Evolutionary conservation across 192 early-diverging fungal genomes (phyloP).

Genomic region (Backusella morwellensis): DNA sequence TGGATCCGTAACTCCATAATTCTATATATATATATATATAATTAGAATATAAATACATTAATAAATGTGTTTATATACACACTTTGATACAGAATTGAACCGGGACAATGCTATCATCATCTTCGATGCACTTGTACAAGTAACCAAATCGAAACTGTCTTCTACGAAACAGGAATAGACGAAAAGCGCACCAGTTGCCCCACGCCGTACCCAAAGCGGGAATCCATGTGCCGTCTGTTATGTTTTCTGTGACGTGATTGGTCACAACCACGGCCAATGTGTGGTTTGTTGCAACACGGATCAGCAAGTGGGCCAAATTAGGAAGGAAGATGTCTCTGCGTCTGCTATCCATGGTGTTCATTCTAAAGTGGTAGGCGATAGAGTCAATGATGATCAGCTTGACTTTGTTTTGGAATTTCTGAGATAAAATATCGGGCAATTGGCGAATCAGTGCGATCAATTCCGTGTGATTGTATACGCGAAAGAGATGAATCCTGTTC

Average conservation of each 20-base stretch:
- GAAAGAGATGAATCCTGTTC: conserved; percentile 12
- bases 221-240: not conserved
- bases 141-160: not conserved
- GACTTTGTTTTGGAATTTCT: not conserved
- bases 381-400: conserved; percentile 20
- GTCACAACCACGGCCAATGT: conserved; percentile 12
- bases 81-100: not conserved
- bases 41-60: not conserved
- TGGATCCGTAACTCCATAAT: not conserved
- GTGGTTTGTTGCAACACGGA: conserved; percentile 2
- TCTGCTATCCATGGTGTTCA: not conserved
- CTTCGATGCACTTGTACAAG: not conserved
- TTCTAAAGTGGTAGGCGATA: conserved; percentile 15
- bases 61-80: not conserved
- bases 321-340: not conserved
- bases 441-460: conserved; percentile 4
- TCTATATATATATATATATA: not conserved
- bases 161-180: conserved; percentile 15
- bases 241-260: conserved; percentile 8
- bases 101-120: not conserved
- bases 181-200: conserved; percentile 8
- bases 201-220: conserved; percentile 4
- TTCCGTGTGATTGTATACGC: conserved; percentile 7
- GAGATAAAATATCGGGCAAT: conserved; percentile 1
- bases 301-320: not conserved